Evolutionary conservation across 495 filamentous ascomycete species (phyloP).

Genomic region (Penicillium silybi): DNA sequence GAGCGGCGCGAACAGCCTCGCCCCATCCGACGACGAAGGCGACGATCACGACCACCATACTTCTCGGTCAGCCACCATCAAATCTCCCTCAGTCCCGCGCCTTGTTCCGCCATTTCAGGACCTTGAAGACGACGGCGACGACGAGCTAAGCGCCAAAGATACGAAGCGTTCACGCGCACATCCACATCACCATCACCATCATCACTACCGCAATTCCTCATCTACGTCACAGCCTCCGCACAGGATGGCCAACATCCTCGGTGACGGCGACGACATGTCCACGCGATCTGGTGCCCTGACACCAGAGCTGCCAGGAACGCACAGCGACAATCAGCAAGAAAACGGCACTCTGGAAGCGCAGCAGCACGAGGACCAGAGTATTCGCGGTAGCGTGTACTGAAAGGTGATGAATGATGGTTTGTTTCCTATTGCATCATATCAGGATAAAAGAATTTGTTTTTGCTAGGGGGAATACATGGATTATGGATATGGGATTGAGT

Average conservation of each 20-base stretch:
- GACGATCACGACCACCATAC: slow-evolving; percentile 17
- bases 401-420: neutral
- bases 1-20: slow-evolving; percentile 40
- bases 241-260: slow-evolving; percentile 39
- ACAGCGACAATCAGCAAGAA: neutral
- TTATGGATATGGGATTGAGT: neutral
- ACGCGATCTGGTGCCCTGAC: slow-evolving; percentile 7
- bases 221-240: slow-evolving; percentile 33
- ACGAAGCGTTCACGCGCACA: slow-evolving; percentile 23
- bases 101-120: slow-evolving; percentile 29
- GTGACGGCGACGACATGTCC: slow-evolving; percentile 28
- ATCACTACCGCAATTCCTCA: slow-evolving; percentile 14
- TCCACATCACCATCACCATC: slow-evolving; percentile 23
- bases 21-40: slow-evolving; percentile 39
- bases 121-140: slow-evolving; percentile 47
- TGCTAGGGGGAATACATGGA: neutral
- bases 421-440: neutral
- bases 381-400: slow-evolving; percentile 39
- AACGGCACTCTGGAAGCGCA: slow-evolving; percentile 23
- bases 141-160: slow-evolving; percentile 42
- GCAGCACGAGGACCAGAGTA: slow-evolving; percentile 33
- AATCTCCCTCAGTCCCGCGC: neutral
- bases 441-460: neutral
- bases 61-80: neutral
- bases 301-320: slow-evolving; percentile 1